Conservation (phyloP, 1,284 basidiomycete species). For the Cutaneotrichosporon sp. region DNA sequence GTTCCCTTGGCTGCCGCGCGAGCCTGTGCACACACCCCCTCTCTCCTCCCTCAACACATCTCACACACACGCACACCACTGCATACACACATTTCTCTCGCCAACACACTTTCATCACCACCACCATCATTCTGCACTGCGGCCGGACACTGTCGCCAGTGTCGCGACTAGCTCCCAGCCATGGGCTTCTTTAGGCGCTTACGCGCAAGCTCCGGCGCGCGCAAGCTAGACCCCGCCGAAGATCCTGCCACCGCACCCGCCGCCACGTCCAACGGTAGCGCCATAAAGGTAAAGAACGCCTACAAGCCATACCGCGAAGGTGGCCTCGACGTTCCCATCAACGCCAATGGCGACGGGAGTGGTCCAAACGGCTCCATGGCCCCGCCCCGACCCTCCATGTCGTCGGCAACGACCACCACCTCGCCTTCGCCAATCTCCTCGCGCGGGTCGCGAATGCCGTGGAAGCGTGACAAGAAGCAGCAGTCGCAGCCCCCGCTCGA, state of each 20-base stretch:
- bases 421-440: not conserved
- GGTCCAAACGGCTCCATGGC: too few species aligned
- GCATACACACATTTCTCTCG: not conserved
- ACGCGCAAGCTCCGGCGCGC: conserved; percentile 12
- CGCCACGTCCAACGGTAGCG: not conserved
- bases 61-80: not conserved
- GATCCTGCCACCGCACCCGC: not conserved
- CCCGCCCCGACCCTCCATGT: too few species aligned
- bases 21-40: not conserved
- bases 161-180: not conserved
- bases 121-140: not conserved
- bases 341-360: too few species aligned
- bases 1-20: too few species aligned
- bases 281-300: not conserved
- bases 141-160: not conserved
- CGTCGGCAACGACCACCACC: not conserved
- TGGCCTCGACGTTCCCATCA: too few species aligned
- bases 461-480: not conserved
- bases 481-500: not conserved
- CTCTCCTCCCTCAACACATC: not conserved
- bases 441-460: not conserved
- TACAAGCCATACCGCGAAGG: not conserved
- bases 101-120: not conserved
- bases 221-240: not conserved
- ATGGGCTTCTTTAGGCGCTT: conserved; percentile 19